Evolutionary conservation across 2,329 filamentous ascomycete species (phyloP).

Genomic region (Ascochyta clinopodiicola): DNA sequence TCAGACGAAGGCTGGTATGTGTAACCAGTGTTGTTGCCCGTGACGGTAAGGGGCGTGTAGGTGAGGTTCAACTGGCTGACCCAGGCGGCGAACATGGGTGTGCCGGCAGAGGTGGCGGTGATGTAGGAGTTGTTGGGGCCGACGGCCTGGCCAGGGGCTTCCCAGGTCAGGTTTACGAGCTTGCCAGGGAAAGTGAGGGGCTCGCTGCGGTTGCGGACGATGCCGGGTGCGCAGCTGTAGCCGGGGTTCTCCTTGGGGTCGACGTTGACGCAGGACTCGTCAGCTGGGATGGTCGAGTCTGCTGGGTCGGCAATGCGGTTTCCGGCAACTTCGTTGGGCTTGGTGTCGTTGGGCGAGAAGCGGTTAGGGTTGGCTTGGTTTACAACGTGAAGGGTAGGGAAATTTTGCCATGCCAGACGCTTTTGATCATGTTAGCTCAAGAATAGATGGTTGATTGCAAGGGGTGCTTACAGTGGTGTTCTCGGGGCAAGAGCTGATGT

Average conservation of each 20-base stretch:
- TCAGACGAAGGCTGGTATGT: constrained; percentile 76
- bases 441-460: no score
- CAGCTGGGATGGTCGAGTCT: constrained; percentile 53
- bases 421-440: no score
- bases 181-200: constrained; percentile 79
- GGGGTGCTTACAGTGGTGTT: constrained; percentile 62
- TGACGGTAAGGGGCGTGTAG: constrained; percentile 67
- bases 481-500: constrained; percentile 76
- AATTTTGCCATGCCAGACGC: constrained; percentile 83
- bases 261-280: constrained; percentile 65
- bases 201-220: constrained; percentile 71
- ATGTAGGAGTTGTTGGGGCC: constrained; percentile 86
- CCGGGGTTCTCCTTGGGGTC: constrained; percentile 60
- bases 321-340: constrained; percentile 69
- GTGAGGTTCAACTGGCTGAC: constrained; percentile 71
- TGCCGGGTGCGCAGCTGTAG: constrained; percentile 67
- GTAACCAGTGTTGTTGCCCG: constrained; percentile 65
- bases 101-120: constrained; percentile 64
- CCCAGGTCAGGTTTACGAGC: constrained; percentile 75
- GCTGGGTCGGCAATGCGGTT: constrained; percentile 64
- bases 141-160: constrained; percentile 69
- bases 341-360: constrained; percentile 66
- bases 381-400: constrained; percentile 72
- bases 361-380: constrained; percentile 80
- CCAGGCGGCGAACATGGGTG: constrained; percentile 75